Evolutionary conservation across 805 yeast species (phyloP).

Genomic region (Peterozyma xylosa): DNA sequence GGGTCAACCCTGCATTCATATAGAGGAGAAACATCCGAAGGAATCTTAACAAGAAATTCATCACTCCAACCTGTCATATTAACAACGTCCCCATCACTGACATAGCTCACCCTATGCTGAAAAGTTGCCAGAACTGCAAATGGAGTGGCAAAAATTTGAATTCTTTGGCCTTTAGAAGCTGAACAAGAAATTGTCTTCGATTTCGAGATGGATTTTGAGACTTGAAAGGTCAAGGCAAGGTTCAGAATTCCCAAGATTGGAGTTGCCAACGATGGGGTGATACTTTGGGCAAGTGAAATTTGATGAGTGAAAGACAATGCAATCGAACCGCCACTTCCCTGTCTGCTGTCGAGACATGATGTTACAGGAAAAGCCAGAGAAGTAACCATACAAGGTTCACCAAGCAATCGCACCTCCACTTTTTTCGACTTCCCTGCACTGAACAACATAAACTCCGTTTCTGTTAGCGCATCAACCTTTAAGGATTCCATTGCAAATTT

Average conservation of each 20-base stretch:
- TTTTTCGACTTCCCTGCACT: background rate
- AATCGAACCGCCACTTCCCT: conserved; percentile 6
- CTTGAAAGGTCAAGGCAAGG: background rate
- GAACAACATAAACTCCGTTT: too few relatives aligned
- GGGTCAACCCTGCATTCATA: conserved; percentile 6
- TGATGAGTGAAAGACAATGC: background rate
- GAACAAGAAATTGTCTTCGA: conserved; percentile 1
- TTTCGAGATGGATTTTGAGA: background rate
- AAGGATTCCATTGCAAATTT: too few relatives aligned
- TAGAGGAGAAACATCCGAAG: conserved; percentile 6
- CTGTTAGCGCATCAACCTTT: too few relatives aligned
- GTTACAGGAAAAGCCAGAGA: conserved; percentile 4
- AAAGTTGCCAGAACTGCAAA: conserved; percentile 3
- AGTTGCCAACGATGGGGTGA: background rate
- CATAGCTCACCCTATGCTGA: conserved; percentile 1
- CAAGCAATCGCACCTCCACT: conserved; percentile 2
- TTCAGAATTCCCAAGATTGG: conserved; percentile 2
- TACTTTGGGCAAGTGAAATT: background rate
- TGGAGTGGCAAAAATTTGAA: conserved; percentile 8
- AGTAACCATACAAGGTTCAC: background rate
- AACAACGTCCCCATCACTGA: background rate
- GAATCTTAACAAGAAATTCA: background rate
- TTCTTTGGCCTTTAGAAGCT: conserved; percentile 7
- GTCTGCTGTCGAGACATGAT: conserved; percentile 6
- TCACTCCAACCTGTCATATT: background rate